Evolutionary conservation across 805 yeast species (phyloP), one percentile per base, ranked within the genome.

Genomic region (Metschnikowia similis): DNA sequence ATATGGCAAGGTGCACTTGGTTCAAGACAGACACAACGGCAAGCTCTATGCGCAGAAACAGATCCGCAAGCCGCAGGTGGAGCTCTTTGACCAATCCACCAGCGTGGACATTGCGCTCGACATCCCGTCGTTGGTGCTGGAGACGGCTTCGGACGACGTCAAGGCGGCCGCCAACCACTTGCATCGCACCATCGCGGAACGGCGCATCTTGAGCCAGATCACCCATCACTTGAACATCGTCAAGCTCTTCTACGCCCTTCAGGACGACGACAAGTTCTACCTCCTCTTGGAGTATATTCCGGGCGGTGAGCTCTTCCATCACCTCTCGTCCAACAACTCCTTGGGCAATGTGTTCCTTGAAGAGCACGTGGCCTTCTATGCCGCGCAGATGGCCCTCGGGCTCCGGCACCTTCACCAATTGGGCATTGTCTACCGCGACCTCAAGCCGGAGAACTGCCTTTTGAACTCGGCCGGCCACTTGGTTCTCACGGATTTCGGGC

Each of bases 391-490:
- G 70, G 82, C 88, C 5, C 75, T 86, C 42, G 96, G 96, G 0
- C 66, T 89, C 37, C 70, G 76, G 44, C 96, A 90, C 65, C 71
- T 89, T 27, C 96, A 89, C 63, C 74, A 75, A 40, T 76, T 85
- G 16, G 96, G 96, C 11, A 84, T 89, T 17, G 91, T 89, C 4
- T 90, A 89, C 60, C 78, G 96, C 38, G 97, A 89, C 63, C 71
- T 89, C 56, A 89, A 89, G 66, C 96, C 97, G 5, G 97, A 89
- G 66, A 89, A 89, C 61, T 90, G 96, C 60, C 71, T 90, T 58
- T 71, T 89, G 35, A 88, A 89, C 59, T 71, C 81, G 2, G 66
- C 73, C n/a, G 97, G 96, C 0, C 94, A 89, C 63, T 71, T 89
- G 50, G 84, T 89, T 21, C 70, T 89, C 41, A 89, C 96, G 0